A percentile compares a stretch with the other conserved stretches of the same genome.
These are phyloP conservation scores for Jaltomata sinuosa DNA, from an alignment of 257 asterid genomes.

Conservation along the genomic window DNA sequence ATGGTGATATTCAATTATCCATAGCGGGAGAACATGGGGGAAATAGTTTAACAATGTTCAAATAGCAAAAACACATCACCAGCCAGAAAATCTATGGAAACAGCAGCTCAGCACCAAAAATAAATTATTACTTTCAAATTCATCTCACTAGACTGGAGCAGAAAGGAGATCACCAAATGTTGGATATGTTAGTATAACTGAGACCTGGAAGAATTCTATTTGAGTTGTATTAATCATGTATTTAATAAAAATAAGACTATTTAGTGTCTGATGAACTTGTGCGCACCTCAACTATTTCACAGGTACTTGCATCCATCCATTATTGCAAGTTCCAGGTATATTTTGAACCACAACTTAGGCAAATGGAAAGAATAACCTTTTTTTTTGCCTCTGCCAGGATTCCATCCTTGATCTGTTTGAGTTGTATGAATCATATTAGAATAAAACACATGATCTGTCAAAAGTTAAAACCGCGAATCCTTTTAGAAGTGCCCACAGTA, in stretches of 20 bases:
- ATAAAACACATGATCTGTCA: background rate
- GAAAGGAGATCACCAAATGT: background rate
- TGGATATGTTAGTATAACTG: background rate
- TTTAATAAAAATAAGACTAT: background rate
- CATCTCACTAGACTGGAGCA: background rate
- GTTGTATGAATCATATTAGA: background rate
- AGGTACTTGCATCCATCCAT: background rate
- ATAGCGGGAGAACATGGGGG: background rate
- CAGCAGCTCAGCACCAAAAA: background rate
- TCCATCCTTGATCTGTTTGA: background rate
- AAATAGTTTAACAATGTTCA: background rate
- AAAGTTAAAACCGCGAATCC: background rate
- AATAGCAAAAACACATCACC: background rate
- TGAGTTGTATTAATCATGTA: background rate
- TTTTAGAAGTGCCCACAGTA: background rate
- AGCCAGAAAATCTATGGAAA: background rate
- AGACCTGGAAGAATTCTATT: background rate
- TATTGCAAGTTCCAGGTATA: background rate
- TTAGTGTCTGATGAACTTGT: background rate
- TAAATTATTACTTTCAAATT: background rate
- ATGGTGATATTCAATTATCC: background rate
- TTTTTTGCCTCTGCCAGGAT: background rate
- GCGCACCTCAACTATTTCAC: background rate
- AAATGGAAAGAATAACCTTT: background rate
- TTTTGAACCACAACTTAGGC: background rate